phyloP scores from a whole-genome alignment of 2,329 filamentous ascomycete species.

The Pseudopyrenochaeta lycopersici region DNA sequence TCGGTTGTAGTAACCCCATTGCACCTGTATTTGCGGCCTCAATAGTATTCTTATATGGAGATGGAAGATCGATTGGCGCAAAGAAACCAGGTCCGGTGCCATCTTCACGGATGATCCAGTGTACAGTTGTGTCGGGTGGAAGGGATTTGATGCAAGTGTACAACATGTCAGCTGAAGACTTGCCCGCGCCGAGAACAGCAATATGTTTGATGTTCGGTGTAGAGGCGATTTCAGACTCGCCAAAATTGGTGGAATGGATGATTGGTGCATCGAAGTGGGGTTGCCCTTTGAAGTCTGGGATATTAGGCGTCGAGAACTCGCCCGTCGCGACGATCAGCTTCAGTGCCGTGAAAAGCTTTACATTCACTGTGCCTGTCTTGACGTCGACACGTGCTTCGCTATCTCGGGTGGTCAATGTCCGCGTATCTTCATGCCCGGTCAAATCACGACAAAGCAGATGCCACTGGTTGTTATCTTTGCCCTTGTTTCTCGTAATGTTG shows the following conservation, averaged over 20 bases:
- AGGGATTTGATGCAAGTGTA: slow-evolving; percentile 45
- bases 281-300: slow-evolving; percentile 23
- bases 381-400: not conserved
- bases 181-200: slow-evolving; percentile 47
- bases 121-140: slow-evolving; percentile 35
- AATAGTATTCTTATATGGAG: slow-evolving; percentile 8
- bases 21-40: slow-evolving; percentile 13
- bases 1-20: slow-evolving; percentile 18
- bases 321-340: slow-evolving; percentile 34
- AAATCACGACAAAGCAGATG: not conserved
- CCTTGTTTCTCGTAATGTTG: not conserved
- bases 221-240: slow-evolving; percentile 33
- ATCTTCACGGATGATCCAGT: slow-evolving; percentile 42
- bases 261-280: slow-evolving; percentile 33
- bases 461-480: not conserved
- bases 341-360: not conserved
- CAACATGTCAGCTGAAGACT: slow-evolving; percentile 52
- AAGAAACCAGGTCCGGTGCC: slow-evolving; percentile 41
- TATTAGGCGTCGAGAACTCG: slow-evolving; percentile 29
- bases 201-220: slow-evolving; percentile 29
- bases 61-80: slow-evolving; percentile 15
- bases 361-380: not conserved
- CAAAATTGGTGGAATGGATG: slow-evolving; percentile 48
- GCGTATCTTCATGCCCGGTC: not conserved
- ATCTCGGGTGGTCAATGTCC: not conserved